Percentiles rank a stretch among this genome's conserved stretches.
These are phyloP conservation scores for Fusarium falciforme DNA, from an alignment of 2,329 filamentous ascomycete genomes.

Conservation along the genomic window DNA sequence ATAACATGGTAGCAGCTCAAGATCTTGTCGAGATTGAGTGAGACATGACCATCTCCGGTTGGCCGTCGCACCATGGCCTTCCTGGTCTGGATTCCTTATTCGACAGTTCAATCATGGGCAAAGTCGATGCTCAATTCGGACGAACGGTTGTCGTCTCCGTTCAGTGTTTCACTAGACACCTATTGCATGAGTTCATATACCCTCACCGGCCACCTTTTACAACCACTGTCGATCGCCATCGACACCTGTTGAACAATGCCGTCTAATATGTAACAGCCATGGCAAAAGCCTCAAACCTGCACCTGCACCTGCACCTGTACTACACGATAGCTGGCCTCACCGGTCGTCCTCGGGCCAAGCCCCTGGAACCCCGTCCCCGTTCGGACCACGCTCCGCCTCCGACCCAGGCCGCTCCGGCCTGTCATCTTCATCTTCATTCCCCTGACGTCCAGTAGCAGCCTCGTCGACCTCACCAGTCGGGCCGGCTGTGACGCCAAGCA, in stretches of 20 bases:
- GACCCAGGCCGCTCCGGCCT: neutral
- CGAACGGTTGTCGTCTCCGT: neutral
- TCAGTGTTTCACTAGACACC: neutral
- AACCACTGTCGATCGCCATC: neutral
- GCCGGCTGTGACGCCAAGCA: constrained; percentile 27
- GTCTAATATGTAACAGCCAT: neutral
- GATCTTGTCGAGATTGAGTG: constrained; percentile 18
- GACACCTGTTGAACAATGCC: neutral
- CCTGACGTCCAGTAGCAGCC: constrained; percentile 18
- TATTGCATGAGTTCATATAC: neutral
- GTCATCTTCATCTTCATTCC: constrained; percentile 12
- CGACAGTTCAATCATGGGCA: neutral
- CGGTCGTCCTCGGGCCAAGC: constrained; percentile 49
- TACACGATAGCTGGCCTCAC: constrained; percentile 13
- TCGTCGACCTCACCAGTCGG: constrained; percentile 27
- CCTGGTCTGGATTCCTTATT: neutral
- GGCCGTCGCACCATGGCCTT: constrained; percentile 5
- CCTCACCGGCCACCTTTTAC: neutral
- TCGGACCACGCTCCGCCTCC: constrained; percentile 8
- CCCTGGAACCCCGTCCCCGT: constrained; percentile 43
- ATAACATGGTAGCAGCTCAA: constrained; percentile 21
- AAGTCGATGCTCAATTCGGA: neutral
- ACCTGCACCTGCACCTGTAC: constrained; percentile 5
- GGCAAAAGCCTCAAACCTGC: neutral
- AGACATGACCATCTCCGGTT: constrained; percentile 11